Conservation (phyloP, 768 basidiomycete genomes). For the Lactifluus pinguis region DNA sequence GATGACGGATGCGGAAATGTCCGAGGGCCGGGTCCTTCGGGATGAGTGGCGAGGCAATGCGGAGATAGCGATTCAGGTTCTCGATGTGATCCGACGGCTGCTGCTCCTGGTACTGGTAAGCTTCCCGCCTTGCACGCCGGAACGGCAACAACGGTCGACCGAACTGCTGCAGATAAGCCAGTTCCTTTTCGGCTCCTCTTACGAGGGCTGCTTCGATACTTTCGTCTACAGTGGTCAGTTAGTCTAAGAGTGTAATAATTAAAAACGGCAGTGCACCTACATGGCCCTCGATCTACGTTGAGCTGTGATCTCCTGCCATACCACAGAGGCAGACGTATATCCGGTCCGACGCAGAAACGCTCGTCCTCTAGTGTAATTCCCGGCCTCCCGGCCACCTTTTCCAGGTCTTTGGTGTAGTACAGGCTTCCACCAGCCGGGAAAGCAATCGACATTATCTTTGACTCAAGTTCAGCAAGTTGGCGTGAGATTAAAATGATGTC, state of each 20-base stretch:
- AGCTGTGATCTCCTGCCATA: constrained; percentile 42
- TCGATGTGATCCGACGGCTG: constrained; percentile 36
- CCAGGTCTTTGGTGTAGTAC: constrained; percentile 38
- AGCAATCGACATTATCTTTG: no score
- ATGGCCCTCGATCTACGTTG: constrained; percentile 43
- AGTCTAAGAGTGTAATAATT: constrained; percentile 23
- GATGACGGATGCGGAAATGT: no score
- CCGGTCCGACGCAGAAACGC: constrained; percentile 28
- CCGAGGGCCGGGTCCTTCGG: constrained; percentile 31
- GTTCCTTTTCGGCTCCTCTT: constrained; percentile 37
- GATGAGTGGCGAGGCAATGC: constrained; percentile 35
- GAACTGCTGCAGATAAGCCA: constrained; percentile 39
- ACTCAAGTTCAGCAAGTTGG: constrained; percentile 19
- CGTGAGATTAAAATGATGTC: constrained; percentile 10
- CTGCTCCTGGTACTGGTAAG: constrained; percentile 38
- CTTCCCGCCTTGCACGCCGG: constrained; percentile 33
- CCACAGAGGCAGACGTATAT: constrained; percentile 34
- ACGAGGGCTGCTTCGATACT: constrained; percentile 35
- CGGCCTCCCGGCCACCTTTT: constrained; percentile 27
- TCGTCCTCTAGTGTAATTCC: constrained; percentile 27
- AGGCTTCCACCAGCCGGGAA: no score
- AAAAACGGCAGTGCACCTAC: constrained; percentile 31
- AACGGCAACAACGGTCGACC: constrained; percentile 40
- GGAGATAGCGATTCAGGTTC: constrained; percentile 41
- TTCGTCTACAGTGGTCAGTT: constrained; percentile 33